Percentiles rank a stretch among this genome's conserved stretches.
Conservation (phyloP, 352 stramenopile species). For the Globisporangium spinosum region DNA sequence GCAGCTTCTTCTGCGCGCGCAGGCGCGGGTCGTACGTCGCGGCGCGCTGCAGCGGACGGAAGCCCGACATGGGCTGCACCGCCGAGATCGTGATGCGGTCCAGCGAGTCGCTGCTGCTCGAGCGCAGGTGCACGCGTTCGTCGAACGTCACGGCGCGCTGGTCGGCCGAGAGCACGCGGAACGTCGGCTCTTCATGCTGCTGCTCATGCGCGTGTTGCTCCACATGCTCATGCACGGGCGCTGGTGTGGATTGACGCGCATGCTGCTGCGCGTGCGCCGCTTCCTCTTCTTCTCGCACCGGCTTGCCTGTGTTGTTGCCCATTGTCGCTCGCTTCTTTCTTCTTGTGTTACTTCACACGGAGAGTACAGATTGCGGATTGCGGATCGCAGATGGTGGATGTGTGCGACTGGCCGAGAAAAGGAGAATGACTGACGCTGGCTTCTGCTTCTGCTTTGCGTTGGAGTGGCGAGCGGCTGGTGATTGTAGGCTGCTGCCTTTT, state of each 20-base stretch:
- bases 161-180: conserved; percentile 62
- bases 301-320: conserved; percentile 10
- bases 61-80: conserved; percentile 53
- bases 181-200: conserved; percentile 21
- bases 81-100: conserved; percentile 43
- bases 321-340: conserved; percentile 1
- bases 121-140: conserved; percentile 67
- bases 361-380: background rate
- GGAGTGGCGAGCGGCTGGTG: background rate
- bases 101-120: conserved; percentile 2
- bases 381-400: background rate
- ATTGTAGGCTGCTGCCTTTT: background rate
- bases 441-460: background rate
- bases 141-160: conserved; percentile 82
- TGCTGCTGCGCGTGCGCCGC: background rate
- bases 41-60: conserved; percentile 69
- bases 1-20: conserved; percentile 46
- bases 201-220: background rate
- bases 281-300: background rate
- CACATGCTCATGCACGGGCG: background rate
- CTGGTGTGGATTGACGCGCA: background rate
- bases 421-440: background rate
- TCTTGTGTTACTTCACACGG: background rate
- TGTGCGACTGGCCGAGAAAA: conserved; percentile 1
- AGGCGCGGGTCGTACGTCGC: conserved; percentile 78